Base-by-base conservation (phyloP, 768 basidiomycete species). In the Obba rivulosa region DNA sequence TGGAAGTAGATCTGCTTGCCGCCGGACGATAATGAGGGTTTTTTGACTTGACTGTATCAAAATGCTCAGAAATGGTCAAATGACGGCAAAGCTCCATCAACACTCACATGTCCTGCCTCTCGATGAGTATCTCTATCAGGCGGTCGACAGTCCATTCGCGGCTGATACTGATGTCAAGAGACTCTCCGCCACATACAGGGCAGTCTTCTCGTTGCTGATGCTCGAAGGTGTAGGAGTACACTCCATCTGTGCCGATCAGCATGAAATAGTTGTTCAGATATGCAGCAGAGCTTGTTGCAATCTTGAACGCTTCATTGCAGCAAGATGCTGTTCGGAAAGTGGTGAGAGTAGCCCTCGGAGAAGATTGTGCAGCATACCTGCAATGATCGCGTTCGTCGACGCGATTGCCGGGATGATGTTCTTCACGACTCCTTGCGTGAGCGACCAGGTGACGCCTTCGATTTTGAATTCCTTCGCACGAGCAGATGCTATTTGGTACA, bases 391-490 rank as follows among this genome's bases (percentile, higher is more conserved):
- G 60, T 99, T 99, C 14, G 96, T 99, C 1, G 91, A 94, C 2
- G 96, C 96, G 56, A 99, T 98, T 38, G 96, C 95, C 18, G 96
- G 95, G 54, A 99, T 98, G 68, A 99, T 96, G 59, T 96, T 96
- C 78, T 99, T 99, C 40, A 99, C 96, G 45, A 99, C 96, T 37
- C 96, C 96, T 65, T 99, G 96, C 0, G 96, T 98, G 34, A 94
- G 71, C 2, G 88, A 85, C 92, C 95, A 99, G 8, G 96, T 97
- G 16, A 99, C 94, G 39, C 96, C 96, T 63, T 97, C 92, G 46
- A 99, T 98, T 54, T 91, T 93, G 75, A 94, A 97, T 61, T 94
- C 88, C 52, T 85, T 78, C 3, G 96, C 96, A 44, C 96, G 86
- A 17, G 78, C 75, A 20, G 79, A 72, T 11, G 96, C 96, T 11